Percentiles rank a stretch among this genome's conserved stretches.
Conservation (phyloP, 441 rosid genomes). For the Macaranga tanarius region DNA sequence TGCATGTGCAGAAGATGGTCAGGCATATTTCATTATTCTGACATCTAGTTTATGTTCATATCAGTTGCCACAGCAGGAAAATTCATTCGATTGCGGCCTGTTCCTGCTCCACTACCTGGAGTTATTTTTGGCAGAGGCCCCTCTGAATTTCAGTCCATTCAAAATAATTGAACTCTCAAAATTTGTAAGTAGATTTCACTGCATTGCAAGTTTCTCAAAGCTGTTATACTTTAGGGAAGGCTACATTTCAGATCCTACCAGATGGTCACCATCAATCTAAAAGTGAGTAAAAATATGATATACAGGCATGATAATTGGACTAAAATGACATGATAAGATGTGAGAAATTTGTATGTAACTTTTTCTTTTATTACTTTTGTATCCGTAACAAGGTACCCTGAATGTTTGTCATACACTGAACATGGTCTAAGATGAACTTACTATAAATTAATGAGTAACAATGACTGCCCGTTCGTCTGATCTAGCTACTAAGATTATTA, state of each 20-base stretch:
- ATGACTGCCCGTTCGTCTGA: constrained; percentile 11
- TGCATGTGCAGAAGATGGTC: constrained; percentile 2
- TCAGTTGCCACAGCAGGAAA: constrained; percentile 88
- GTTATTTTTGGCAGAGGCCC: constrained; percentile 64
- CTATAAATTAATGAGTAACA: not conserved
- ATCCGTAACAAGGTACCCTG: not conserved
- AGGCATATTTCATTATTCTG: constrained; percentile 19
- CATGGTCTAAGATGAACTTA: not conserved
- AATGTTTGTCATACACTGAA: constrained; percentile 7
- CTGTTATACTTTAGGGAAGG: not conserved
- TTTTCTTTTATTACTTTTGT: not conserved
- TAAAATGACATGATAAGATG: not conserved
- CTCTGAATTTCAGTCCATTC: constrained; percentile 57
- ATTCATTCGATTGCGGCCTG: constrained; percentile 82
- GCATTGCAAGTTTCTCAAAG: constrained; percentile 6
- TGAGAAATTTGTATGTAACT: not conserved
- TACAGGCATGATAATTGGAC: not conserved
- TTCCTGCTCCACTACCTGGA: constrained; percentile 84
- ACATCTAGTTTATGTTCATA: constrained; percentile 28
- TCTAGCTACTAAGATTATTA: not conserved
- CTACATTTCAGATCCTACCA: not conserved
- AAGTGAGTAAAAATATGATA: not conserved
- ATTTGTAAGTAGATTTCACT: constrained; percentile 50
- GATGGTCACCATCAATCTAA: constrained; percentile 15
- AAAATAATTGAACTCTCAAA: constrained; percentile 36